phyloP scores from a whole-genome alignment of 257 asterid species.

The Salvia splendens region DNA sequence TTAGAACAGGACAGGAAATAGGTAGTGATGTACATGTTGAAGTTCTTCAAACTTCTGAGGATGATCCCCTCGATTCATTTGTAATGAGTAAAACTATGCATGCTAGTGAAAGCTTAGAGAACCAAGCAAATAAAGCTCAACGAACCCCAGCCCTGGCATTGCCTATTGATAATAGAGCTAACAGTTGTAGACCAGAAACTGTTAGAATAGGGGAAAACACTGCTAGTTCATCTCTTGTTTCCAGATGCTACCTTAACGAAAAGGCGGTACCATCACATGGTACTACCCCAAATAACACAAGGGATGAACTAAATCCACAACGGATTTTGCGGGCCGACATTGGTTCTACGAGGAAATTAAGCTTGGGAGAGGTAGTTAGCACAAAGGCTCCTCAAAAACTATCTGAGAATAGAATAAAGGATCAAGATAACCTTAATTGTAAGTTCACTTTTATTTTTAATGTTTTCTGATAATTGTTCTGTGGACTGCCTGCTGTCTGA shows the following conservation, averaged over 20 bases:
- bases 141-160: not conserved
- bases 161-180: not conserved
- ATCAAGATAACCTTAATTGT: too few species aligned
- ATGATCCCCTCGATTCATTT: conserved; percentile 2
- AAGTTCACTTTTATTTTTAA: not conserved
- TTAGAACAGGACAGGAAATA: conserved; percentile 27
- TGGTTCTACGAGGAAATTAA: not conserved
- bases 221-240: not conserved
- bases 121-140: not conserved
- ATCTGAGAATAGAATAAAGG: not conserved
- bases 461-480: not conserved
- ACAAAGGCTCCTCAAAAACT: not conserved
- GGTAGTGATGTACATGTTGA: conserved; percentile 20
- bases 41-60: conserved; percentile 8
- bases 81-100: not conserved
- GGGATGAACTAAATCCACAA: not conserved
- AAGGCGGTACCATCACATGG: too few species aligned
- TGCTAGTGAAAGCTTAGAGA: not conserved
- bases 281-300: not conserved
- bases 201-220: not conserved
- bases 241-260: not conserved
- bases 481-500: not conserved
- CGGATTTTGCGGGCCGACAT: not conserved
- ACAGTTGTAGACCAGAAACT: not conserved
- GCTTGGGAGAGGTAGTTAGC: not conserved